Base-by-base conservation (phyloP, 2,329 filamentous ascomycete genomes). In the Fusarium guadeloupense region DNA sequence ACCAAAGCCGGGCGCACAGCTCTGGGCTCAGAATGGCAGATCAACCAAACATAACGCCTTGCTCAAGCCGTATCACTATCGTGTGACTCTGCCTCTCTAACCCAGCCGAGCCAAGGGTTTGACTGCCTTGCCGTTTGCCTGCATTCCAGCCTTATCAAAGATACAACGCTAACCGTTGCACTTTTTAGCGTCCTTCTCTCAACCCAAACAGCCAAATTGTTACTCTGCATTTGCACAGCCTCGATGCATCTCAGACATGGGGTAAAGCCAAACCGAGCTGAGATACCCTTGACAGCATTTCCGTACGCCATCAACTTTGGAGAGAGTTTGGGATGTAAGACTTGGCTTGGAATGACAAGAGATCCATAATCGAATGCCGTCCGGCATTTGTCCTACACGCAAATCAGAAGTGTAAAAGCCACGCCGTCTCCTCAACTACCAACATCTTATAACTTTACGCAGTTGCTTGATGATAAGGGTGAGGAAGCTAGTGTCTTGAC, bases 141-240 rank as follows among this genome's bases (percentile, higher is more conserved):
- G 19, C 42, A 33, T 54, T 66, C 47, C 55, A 50, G 46, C 51
- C 39, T 37, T 40, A 34, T 47, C 25, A 39, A 35, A 43, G 39
- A 31, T 30, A 14, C 25, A 33, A 47, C 47, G 34, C 54, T 50
- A 61, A 43, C 40, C 23, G 50, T 53, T 53, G 50, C 33, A 43
- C n/a, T 30, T 57, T 57, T 54, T 68, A 65, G 67, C 60, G 53
- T 35, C 45, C 45, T 55, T 50, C 35, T 37, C 33, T 39, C 52
- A 34, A 42, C 30, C 43, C 40, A 9, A 41, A 26, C 42, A 41
- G 33, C 61, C 59, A 62, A 62, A 64, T 39, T 46, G 30, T 42
- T 28, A 30, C 67, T 64, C 50, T 69, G 64, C 62, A 46, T 55
- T 21, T 40, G 46, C 67, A 67, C 58, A 68, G 67, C 67, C 67